Conservation (phyloP, 768 basidiomycete species). For the Paxillus rubicundulus region DNA sequence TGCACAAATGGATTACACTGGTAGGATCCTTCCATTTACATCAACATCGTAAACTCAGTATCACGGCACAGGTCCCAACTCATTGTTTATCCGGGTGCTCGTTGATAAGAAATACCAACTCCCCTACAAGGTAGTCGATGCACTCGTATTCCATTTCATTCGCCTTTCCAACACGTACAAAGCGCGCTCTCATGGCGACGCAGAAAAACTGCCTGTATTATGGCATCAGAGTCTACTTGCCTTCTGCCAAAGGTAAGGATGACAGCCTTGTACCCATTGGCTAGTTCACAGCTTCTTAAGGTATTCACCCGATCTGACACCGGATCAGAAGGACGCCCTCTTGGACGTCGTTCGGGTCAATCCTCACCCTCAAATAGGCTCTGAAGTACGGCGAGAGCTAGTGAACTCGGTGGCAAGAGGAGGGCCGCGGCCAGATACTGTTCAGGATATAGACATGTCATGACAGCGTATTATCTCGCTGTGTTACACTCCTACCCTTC, state of each 20-base stretch:
- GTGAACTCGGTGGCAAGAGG: constrained; percentile 85
- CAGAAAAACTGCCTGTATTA: constrained; percentile 87
- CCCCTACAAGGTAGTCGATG: constrained; percentile 97
- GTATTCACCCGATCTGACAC: constrained; percentile 91
- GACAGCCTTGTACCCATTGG: background rate
- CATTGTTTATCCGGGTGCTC: constrained; percentile 93
- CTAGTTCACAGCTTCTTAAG: constrained; percentile 38
- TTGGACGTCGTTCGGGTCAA: constrained; percentile 87
- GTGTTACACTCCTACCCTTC: background rate
- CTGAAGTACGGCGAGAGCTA: constrained; percentile 89
- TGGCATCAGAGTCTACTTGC: constrained; percentile 98
- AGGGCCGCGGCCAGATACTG: constrained; percentile 64
- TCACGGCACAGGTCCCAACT: constrained; percentile 67
- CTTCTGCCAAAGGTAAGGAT: constrained; percentile 79
- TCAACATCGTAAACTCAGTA: background rate
- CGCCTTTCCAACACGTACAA: constrained; percentile 91
- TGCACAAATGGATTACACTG: constrained; percentile 95
- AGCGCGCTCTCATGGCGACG: constrained; percentile 63
- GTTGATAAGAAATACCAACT: constrained; percentile 98
- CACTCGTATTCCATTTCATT: constrained; percentile 97
- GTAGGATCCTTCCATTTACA: constrained; percentile 35
- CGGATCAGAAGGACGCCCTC: constrained; percentile 97
- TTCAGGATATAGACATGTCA: constrained; percentile 66
- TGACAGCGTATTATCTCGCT: constrained; percentile 18
- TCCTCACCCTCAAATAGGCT: constrained; percentile 82